Conservation (phyloP, 139 green algal genomes). For the Trebouxia sp. region DNA sequence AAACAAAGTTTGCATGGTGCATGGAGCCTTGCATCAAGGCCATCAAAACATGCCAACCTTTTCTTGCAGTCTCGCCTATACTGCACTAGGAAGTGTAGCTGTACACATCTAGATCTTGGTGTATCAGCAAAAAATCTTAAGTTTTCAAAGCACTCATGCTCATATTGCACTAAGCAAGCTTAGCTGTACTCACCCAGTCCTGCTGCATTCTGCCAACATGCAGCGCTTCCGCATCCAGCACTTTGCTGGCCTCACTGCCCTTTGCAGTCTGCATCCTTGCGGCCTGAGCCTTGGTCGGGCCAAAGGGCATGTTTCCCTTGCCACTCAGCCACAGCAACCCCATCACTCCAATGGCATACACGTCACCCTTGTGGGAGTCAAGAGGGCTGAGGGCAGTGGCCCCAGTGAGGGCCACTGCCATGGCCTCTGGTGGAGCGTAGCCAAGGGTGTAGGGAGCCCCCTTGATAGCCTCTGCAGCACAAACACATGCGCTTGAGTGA, state of each 20-base stretch:
- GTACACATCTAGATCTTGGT: too few species aligned
- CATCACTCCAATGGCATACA: background rate
- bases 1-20: too few species aligned
- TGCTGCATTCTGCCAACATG: too few species aligned
- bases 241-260: background rate
- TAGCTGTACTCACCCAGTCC: background rate
- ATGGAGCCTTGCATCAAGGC: too few species aligned
- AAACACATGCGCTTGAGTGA: background rate
- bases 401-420: too few species aligned
- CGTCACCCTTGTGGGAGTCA: background rate
- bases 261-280: background rate
- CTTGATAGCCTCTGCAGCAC: background rate
- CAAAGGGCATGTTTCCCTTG: background rate
- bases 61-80: too few species aligned
- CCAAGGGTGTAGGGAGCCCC: background rate
- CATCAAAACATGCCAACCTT: too few species aligned
- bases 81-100: too few species aligned
- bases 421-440: background rate
- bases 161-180: too few species aligned
- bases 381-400: background rate
- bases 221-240: too few species aligned
- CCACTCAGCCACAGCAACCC: background rate
- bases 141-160: too few species aligned
- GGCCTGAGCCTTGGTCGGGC: background rate
- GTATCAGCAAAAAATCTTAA: too few species aligned